phyloP scores from a whole-genome alignment of 1,284 basidiomycete species.

The Microbotryomycetes sp. region DNA sequence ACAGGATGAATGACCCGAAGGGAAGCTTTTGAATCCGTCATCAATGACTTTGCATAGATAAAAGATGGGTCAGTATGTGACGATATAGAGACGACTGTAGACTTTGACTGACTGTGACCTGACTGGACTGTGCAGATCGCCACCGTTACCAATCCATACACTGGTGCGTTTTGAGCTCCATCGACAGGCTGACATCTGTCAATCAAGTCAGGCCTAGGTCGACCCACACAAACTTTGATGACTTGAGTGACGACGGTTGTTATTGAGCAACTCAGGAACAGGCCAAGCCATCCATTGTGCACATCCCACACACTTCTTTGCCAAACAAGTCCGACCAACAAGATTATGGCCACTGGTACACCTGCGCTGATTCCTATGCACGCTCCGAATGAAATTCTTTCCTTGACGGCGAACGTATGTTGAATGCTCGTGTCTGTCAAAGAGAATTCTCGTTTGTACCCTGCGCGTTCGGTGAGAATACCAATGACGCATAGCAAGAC shows the following conservation, averaged over 20 bases:
- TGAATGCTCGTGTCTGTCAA: constrained; percentile 64
- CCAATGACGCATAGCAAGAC: constrained; percentile 26
- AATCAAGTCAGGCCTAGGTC: constrained; percentile 57
- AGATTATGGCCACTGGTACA: constrained; percentile 58
- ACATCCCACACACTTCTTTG: constrained; percentile 79
- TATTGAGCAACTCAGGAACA: constrained; percentile 56
- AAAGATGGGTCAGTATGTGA: too few relatives aligned
- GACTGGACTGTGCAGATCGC: constrained; percentile 61
- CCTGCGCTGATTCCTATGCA: constrained; percentile 63
- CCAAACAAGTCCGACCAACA: constrained; percentile 61
- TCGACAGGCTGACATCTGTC: constrained; percentile 51
- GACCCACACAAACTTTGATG: constrained; percentile 70
- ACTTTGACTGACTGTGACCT: constrained; percentile 13
- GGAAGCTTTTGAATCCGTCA: not conserved
- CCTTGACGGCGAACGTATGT: constrained; percentile 66
- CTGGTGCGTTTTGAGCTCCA: constrained; percentile 54
- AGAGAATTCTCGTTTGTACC: constrained; percentile 78
- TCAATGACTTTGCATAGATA: too few relatives aligned
- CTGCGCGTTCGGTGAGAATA: constrained; percentile 42
- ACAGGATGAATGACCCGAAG: constrained; percentile 52
- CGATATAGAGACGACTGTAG: too few relatives aligned
- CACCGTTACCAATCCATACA: constrained; percentile 64
- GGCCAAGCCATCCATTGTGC: constrained; percentile 66
- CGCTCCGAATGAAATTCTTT: constrained; percentile 69
- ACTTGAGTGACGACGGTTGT: constrained; percentile 74